Evolutionary conservation across 495 filamentous ascomycete species (phyloP), one percentile per base, ranked within the genome.

Genomic region (Lasiosphaeriaceae sp.): DNA sequence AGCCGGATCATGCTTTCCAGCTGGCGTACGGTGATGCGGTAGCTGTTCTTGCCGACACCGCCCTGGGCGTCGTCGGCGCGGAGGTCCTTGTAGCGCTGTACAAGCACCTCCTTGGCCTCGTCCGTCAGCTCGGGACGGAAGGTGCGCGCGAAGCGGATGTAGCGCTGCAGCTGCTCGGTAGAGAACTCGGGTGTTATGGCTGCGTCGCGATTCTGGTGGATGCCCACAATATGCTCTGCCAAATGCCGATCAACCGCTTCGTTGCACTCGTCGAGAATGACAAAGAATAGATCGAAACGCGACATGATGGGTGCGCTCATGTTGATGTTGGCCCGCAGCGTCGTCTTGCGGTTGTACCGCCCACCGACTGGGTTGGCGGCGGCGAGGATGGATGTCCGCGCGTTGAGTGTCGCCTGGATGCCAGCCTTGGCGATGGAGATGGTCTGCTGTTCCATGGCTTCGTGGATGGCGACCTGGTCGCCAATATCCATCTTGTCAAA

Each of bases 391-490:
- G 86, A 90, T 3, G 94, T 97, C 24, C 94, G 79, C 1, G 94
- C 94, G 64, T 97, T 99, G 41, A 99, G 85, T 0, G 94, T 99
- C 2, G 94, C 96, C 69, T 99, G 94, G 58, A 99, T 99, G 66
- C 94, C 94, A 3, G 94, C 94, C 68, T 99, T 99, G 57, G 94
- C 94, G 70, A 99, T 99, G 20, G 93, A 97, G 63, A 99, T 99
- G 19, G 94, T 99, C 76, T 99, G 94, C 75, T 99, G 94, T 81
- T 99, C 94, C 94, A 99, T 99, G 53, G 95, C 95, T 83, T 99
- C 94, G 83, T 99, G 94, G 71, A 99, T 97, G 60, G 94, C 94
- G 47, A 99, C 94, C 76, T 99, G 94, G 74, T 99, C 94, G 47
- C 76, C 83, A 51, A 99, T 90, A 66, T 99, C 94, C 94, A 99